Evolutionary conservation across 2,329 filamentous ascomycete genomes (phyloP), one percentile per base, ranked within the genome.

Genomic region (Aspergillus awamori): DNA sequence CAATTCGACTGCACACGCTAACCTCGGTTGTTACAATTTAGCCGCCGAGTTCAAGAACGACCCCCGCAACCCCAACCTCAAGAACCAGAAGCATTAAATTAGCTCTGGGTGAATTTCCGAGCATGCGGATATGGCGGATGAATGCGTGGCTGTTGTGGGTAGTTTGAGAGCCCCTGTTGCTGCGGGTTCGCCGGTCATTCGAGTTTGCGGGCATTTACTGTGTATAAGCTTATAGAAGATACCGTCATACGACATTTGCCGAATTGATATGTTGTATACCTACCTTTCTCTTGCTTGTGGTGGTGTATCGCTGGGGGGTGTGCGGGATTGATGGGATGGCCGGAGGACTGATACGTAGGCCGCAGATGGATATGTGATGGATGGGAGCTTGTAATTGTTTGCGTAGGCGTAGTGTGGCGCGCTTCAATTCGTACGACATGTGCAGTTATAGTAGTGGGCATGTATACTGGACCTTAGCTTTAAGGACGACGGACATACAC

Each of bases 31-130:
- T 49, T 49, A 58, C 48, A 49, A 43, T 59, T 26, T 54, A 98
- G 94, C 88, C 83, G 91, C 91, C 72, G 92, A 98, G 84, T 97
- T 87, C 87, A 96, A 93, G 89, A 96, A 97, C 85, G 94, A 98
- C 82, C 92, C 93, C 69, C 89, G 93, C 80, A 97, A 97, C 72
- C 79, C 79, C 63, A 77, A 80, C 69, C 70, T 71, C 47, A 74
- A 77, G 70, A 66, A 69, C 53, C 53, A 62, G 64, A 76, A 77
- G 70, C 76, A 78, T 69, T 78, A 76, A 71, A 70, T 65, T 24
- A 59, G 55, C 61, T 58, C 41, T 53, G 61, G 63, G 33, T 53
- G 17, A 47, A n/a, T 30, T 55, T 63, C 33, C 58, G 65, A 68
- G 60, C 58, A 68, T 65, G 60, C 58, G 65, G 47, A 59, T 54